Base-by-base conservation (phyloP, 2,329 filamentous ascomycete species). In the Colletotrichum limetticola region DNA sequence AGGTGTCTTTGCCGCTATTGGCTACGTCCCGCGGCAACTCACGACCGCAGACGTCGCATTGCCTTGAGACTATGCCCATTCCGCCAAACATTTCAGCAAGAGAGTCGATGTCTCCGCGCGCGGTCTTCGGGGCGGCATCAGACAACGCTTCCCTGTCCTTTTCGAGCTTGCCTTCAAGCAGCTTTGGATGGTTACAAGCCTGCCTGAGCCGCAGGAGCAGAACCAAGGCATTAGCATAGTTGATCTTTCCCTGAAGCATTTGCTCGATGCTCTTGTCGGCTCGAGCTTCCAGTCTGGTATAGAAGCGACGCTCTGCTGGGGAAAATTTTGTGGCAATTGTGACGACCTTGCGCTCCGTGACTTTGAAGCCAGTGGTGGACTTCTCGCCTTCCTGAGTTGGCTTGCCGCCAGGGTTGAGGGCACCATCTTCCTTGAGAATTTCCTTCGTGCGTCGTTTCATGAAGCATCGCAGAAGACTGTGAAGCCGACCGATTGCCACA, bases 361-460 rank as follows among this genome's bases (percentile, higher is more conserved):
- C 96, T 81, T 95, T 94, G 86, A 99, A 98, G 1, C 91, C 92
- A 1, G 90, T 89, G 1, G 89, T 89, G 7, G 87, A 88, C 5
- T 81, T 86, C 5, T 83, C 82, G 0, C 82, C 82, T 69, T 81
- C 82, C 46, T 80, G 79, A 4, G 80, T 82, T 30, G 84, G 86
- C 79, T 94, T 94, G 65, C 93, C 91, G 49, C 94, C 94, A 30
- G 93, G 92, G 73, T 94, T 93, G 22, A 97, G 85, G 1, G 94
- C 94, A 12, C 94, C 94, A 12, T 94, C 94, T 77, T 95, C 89
- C 83, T 97, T 98, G 74, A 99, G 85, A n/a, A 99, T 94, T 26
- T 98, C 95, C 83, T 99, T 99, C 9, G 95, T 98, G 55, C 97
- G 91, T n/a, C 97, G 92, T 85, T 98, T 98, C 97, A 99, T 99